phyloP scores from a whole-genome alignment of 768 basidiomycete genomes.

The Leccinum broughii region DNA sequence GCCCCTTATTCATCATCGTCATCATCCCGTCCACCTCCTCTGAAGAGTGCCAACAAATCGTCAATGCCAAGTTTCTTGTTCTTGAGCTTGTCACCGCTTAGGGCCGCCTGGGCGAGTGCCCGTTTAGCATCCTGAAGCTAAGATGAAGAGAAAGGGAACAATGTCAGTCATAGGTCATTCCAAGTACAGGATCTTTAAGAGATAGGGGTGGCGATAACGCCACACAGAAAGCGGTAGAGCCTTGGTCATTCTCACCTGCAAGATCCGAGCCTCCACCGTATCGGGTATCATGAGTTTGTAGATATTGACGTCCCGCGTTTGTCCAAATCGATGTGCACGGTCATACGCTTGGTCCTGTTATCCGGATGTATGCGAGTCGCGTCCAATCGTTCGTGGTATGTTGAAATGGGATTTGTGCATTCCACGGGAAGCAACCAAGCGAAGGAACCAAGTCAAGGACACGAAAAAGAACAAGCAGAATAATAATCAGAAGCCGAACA shows the following conservation, averaged over 20 bases:
- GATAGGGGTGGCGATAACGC: not conserved
- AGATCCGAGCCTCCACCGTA: slow-evolving; percentile 87
- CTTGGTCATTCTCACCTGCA: slow-evolving; percentile 46
- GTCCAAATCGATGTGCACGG: slow-evolving; percentile 87
- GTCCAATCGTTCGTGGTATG: slow-evolving; percentile 1
- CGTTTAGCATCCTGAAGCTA: slow-evolving; percentile 94
- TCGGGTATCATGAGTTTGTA: slow-evolving; percentile 85
- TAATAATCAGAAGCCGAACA: not conserved
- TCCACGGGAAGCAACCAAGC: not conserved
- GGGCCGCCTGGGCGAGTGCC: slow-evolving; percentile 75
- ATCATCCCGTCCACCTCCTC: slow-evolving; percentile 54
- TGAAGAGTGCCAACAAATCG: slow-evolving; percentile 82
- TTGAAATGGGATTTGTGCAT: not conserved
- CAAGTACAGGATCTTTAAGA: not conserved
- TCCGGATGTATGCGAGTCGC: not conserved
- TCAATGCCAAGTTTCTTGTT: slow-evolving; percentile 80
- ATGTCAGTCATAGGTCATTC: slow-evolving; percentile 5
- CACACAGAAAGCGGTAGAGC: not conserved
- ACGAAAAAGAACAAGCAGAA: not conserved
- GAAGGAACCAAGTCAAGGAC: not conserved
- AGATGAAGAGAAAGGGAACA: not conserved
- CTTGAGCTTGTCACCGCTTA: slow-evolving; percentile 88
- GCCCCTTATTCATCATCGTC: slow-evolving; percentile 44
- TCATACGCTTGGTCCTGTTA: slow-evolving; percentile 89
- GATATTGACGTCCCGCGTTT: slow-evolving; percentile 82